Conservation (phyloP, 192 early-diverging fungal genomes). For the Backusella liffmaniae region DNA sequence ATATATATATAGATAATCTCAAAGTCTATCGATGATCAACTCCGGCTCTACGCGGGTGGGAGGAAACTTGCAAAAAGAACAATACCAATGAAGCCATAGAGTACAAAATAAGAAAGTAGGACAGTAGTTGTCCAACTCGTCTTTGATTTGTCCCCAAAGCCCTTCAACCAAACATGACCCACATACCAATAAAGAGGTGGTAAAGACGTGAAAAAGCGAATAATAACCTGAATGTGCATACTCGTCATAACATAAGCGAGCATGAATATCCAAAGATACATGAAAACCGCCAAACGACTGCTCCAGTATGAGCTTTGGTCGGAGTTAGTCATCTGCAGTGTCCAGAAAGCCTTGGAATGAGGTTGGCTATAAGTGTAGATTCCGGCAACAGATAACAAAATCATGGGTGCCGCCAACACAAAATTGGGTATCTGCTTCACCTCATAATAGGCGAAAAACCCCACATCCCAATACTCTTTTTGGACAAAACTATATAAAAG, state of each 20-base stretch:
- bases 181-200: conserved; percentile 84
- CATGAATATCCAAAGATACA: conserved; percentile 70
- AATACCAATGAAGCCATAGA: conserved; percentile 73
- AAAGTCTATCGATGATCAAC: background rate
- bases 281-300: conserved; percentile 21
- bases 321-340: background rate
- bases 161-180: conserved; percentile 31
- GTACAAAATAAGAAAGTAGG: conserved; percentile 65
- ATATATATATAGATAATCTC: background rate
- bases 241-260: conserved; percentile 59
- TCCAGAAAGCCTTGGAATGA: conserved; percentile 49
- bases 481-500: conserved; percentile 84
- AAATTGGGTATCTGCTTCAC: conserved; percentile 89
- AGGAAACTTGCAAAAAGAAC: conserved; percentile 87
- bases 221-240: conserved; percentile 93
- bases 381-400: conserved; percentile 59
- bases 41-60: conserved; percentile 69
- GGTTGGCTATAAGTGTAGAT: conserved; percentile 53
- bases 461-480: conserved; percentile 83
- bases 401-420: conserved; percentile 79
- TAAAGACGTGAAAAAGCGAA: conserved; percentile 78
- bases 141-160: background rate
- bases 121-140: conserved; percentile 16
- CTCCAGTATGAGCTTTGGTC: background rate
- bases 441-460: conserved; percentile 83